Conservation (phyloP, 768 basidiomycete genomes). For the Arthromyces matolae region DNA sequence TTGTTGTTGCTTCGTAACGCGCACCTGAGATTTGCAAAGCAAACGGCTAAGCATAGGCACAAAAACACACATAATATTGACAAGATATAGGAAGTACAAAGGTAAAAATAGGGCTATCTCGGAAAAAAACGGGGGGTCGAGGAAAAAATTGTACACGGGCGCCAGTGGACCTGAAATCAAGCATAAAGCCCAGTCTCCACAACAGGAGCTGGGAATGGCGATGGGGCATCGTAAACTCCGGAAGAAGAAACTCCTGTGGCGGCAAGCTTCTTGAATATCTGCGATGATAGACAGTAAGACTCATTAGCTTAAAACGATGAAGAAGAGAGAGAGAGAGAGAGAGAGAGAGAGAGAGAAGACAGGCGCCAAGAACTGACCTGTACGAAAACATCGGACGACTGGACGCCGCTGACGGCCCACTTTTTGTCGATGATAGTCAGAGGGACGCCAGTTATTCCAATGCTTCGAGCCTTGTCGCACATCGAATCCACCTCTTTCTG, state of each 20-base stretch:
- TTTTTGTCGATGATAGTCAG: constrained; percentile 76
- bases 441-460: constrained; percentile 76
- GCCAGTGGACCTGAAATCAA: constrained; percentile 9
- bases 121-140: background rate
- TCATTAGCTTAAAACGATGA: constrained; percentile 1
- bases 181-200: constrained; percentile 24
- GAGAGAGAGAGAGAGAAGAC: too few relatives aligned
- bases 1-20: too few relatives aligned
- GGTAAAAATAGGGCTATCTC: too few relatives aligned
- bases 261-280: constrained; percentile 54
- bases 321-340: background rate
- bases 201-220: constrained; percentile 30
- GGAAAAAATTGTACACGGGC: too few relatives aligned
- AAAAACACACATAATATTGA: too few relatives aligned
- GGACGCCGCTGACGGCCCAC: constrained; percentile 75
- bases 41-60: too few relatives aligned
- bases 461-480: constrained; percentile 56
- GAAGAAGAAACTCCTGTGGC: constrained; percentile 26
- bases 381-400: constrained; percentile 65
- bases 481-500: constrained; percentile 60
- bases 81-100: too few relatives aligned
- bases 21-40: too few relatives aligned
- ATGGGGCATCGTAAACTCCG: constrained; percentile 31
- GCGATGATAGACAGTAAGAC: background rate
- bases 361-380: constrained; percentile 41